These are phyloP conservation scores for Begonia fuchsioides DNA, from an alignment of 306 rosid species.

Conservation along the genomic window DNA sequence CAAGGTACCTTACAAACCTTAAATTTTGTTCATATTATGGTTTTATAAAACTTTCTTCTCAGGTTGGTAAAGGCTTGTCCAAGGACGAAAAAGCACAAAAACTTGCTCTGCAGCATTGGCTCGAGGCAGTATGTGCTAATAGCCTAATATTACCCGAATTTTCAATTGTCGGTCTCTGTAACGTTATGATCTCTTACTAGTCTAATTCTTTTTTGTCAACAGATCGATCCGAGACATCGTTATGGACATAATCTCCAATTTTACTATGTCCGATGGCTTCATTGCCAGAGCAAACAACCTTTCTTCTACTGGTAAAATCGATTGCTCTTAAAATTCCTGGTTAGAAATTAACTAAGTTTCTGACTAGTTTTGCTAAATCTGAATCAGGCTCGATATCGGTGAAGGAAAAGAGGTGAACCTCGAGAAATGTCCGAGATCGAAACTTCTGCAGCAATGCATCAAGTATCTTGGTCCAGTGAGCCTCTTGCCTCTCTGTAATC, in stretches of 20 bases:
- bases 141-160: not conserved
- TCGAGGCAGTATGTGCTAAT: constrained; percentile 67
- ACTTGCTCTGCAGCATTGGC: constrained; percentile 89
- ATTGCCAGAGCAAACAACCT: constrained; percentile 60
- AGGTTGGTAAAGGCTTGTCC: constrained; percentile 87
- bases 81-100: constrained; percentile 68
- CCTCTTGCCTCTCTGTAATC: constrained; percentile 8
- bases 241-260: constrained; percentile 89
- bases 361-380: not conserved
- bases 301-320: constrained; percentile 68
- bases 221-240: constrained; percentile 96
- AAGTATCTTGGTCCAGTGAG: constrained; percentile 86
- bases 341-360: too few species aligned
- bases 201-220: constrained; percentile 10
- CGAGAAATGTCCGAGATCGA: constrained; percentile 43
- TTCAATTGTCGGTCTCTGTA: not conserved
- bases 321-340: not conserved
- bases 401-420: constrained; percentile 50
- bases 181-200: constrained; percentile 1
- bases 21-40: constrained; percentile 8
- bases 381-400: constrained; percentile 74
- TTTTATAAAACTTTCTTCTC: constrained; percentile 6
- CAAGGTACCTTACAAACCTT: constrained; percentile 28
- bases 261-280: constrained; percentile 69
- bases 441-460: constrained; percentile 77